A percentile compares a stretch with the other conserved stretches of the same genome.
These are phyloP conservation scores for Lenzites betulinus DNA, from an alignment of 768 basidiomycete species.

Conservation along the genomic window DNA sequence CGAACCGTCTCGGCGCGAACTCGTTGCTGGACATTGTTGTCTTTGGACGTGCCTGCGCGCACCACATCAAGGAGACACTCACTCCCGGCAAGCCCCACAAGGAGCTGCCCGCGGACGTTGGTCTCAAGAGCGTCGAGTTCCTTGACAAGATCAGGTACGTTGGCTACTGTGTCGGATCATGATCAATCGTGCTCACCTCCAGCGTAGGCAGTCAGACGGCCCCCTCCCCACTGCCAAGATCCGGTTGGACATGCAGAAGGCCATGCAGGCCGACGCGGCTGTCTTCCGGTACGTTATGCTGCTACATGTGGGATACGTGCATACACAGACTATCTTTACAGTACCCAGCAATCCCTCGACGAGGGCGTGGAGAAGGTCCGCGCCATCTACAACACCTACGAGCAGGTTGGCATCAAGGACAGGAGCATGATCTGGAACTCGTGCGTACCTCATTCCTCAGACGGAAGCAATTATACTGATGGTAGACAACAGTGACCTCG, in stretches of 20 bases:
- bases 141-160: conserved; percentile 80
- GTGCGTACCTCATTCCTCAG: conserved; percentile 48
- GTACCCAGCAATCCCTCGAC: conserved; percentile 87
- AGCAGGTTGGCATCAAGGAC: conserved; percentile 95
- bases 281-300: conserved; percentile 74
- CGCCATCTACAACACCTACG: conserved; percentile 84
- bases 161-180: no score
- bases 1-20: conserved; percentile 99
- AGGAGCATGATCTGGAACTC: conserved; percentile 99
- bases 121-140: conserved; percentile 80
- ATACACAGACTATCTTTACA: conserved; percentile 31
- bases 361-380: conserved; percentile 89
- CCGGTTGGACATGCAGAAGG: conserved; percentile 96
- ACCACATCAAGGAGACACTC: conserved; percentile 92
- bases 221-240: conserved; percentile 87
- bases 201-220: conserved; percentile 69
- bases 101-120: conserved; percentile 82
- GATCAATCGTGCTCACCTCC: not conserved
- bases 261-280: conserved; percentile 97
- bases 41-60: conserved; percentile 98
- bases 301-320: not conserved
- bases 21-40: conserved; percentile 98
- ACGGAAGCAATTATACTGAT: not conserved
- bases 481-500: conserved; percentile 69
- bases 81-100: conserved; percentile 92